These are phyloP conservation scores for Acer yangbiense DNA, from an alignment of 345 rosid species.

Conservation along the genomic window DNA sequence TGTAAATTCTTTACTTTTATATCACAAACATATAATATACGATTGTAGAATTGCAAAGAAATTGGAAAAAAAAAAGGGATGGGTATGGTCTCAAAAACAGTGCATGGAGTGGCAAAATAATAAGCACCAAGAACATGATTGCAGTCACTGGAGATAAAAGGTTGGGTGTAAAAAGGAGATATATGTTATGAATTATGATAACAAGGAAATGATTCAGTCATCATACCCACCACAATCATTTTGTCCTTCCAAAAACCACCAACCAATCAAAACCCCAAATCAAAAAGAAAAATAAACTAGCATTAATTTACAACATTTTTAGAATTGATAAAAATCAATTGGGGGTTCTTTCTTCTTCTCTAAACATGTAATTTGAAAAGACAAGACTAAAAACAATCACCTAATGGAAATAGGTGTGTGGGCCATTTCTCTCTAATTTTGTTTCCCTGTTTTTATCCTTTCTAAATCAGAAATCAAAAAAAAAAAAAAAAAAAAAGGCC, in stretches of 20 bases:
- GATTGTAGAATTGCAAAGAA: too few relatives aligned
- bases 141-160: not conserved
- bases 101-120: not conserved
- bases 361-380: not conserved
- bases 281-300: too few relatives aligned
- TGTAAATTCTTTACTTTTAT: too few relatives aligned
- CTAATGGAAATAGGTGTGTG: slow-evolving; percentile 15
- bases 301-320: too few relatives aligned
- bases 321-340: too few relatives aligned
- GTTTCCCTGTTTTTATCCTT: not conserved
- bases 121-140: slow-evolving; percentile 6
- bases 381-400: not conserved
- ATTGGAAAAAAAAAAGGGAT: not conserved
- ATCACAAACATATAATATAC: too few relatives aligned
- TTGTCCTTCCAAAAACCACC: too few relatives aligned
- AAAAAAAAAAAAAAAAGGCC: not conserved
- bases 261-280: not conserved
- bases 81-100: not conserved
- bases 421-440: not conserved
- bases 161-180: not conserved
- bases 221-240: slow-evolving; percentile 6
- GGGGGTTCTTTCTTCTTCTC: too few relatives aligned
- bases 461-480: slow-evolving; percentile 9
- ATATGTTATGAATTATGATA: not conserved
- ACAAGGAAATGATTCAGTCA: slow-evolving; percentile 16